These are phyloP conservation scores for Sesbania bispinosa DNA, from an alignment of 306 rosid genomes.

Conservation along the genomic window DNA sequence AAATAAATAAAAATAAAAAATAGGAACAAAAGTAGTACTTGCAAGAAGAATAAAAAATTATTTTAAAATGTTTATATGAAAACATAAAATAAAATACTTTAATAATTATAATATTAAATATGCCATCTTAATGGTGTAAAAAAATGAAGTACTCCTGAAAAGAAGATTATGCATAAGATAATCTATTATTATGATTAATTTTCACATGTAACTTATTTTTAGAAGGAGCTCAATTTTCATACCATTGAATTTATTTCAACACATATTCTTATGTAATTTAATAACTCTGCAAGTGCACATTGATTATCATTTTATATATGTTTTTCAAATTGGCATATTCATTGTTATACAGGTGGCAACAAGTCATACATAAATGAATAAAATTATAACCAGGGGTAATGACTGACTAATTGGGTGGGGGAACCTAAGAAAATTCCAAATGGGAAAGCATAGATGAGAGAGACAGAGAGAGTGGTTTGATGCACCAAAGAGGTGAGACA, in stretches of 20 bases:
- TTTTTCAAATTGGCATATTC: background rate
- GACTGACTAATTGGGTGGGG: background rate
- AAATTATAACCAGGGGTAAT: background rate
- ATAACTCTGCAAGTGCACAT: background rate
- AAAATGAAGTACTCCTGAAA: too few species aligned
- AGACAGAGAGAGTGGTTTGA: conserved; percentile 19
- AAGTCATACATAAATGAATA: background rate
- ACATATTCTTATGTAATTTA: background rate
- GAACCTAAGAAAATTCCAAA: conserved; percentile 34
- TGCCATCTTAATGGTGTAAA: too few species aligned
- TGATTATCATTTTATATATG: too few species aligned
- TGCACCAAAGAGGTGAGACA: conserved; percentile 60
- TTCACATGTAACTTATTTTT: background rate
- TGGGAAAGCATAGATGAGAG: conserved; percentile 4
- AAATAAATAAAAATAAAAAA: too few species aligned
- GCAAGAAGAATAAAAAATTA: too few species aligned
- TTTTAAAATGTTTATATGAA: too few species aligned
- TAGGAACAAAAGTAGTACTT: too few species aligned
- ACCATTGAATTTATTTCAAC: background rate
- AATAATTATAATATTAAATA: too few species aligned
- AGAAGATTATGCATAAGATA: too few species aligned
- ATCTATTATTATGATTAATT: background rate
- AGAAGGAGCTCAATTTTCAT: background rate
- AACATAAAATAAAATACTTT: too few species aligned
- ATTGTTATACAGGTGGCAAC: background rate